A percentile compares a stretch with the other conserved stretches of the same genome.
Conservation (phyloP, 2,329 filamentous ascomycete species). For the Diaporthe vexans region DNA sequence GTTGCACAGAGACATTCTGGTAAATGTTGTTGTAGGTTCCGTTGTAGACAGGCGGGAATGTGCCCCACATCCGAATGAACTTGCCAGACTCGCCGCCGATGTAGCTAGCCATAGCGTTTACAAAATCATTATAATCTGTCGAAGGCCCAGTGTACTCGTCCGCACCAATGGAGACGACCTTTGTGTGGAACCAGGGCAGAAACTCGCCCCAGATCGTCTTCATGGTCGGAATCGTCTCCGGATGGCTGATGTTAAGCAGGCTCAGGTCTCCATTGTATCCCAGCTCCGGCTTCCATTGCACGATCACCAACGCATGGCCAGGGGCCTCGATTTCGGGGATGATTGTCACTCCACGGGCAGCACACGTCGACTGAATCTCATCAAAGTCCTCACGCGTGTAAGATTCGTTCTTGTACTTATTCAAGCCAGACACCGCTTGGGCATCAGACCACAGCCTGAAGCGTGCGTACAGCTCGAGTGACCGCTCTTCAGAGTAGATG, state of each 20-base stretch:
- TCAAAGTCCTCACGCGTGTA: slow-evolving; percentile 66
- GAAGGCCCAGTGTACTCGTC: slow-evolving; percentile 66
- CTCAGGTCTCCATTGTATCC: slow-evolving; percentile 61
- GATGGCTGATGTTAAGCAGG: slow-evolving; percentile 68
- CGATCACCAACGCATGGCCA: slow-evolving; percentile 68
- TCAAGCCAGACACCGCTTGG: slow-evolving; percentile 61
- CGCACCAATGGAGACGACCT: slow-evolving; percentile 68
- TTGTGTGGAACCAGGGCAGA: slow-evolving; percentile 68
- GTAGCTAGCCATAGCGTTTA: slow-evolving; percentile 64
- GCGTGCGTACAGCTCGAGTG: slow-evolving; percentile 65
- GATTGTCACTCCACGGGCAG: slow-evolving; percentile 67
- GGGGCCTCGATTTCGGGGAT: slow-evolving; percentile 73
- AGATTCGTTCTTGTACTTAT: slow-evolving; percentile 67
- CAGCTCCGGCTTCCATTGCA: slow-evolving; percentile 71
- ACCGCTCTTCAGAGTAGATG: slow-evolving; percentile 60
- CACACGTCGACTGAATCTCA: slow-evolving; percentile 65
- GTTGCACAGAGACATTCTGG: slow-evolving; percentile 64
- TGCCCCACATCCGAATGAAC: slow-evolving; percentile 68
- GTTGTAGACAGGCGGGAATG: slow-evolving; percentile 59
- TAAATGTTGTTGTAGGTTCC: slow-evolving; percentile 54
- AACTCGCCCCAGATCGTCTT: slow-evolving; percentile 67
- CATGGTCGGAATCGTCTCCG: slow-evolving; percentile 66
- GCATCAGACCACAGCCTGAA: slow-evolving; percentile 68
- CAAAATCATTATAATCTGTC: slow-evolving; percentile 65
- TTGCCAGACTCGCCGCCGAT: slow-evolving; percentile 58